Percentiles rank a stretch among this genome's conserved stretches.
Evolutionary conservation across 805 yeast genomes (phyloP).

Genomic region (Scheffersomyces amazonensis): DNA sequence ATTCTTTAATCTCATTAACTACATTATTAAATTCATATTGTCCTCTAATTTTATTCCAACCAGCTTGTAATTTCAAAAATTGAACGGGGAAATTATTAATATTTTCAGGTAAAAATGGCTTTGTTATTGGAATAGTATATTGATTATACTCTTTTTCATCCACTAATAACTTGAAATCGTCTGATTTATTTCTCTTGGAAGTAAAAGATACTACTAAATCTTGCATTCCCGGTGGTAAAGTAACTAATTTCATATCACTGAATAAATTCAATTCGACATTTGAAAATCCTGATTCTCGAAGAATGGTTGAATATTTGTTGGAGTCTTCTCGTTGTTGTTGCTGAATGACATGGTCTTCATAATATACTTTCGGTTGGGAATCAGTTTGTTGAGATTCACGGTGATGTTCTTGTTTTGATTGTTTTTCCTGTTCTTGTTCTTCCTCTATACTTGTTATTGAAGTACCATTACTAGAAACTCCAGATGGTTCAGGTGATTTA

Average conservation of each 20-base stretch:
- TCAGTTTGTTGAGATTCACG: not conserved
- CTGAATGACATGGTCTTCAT: no score
- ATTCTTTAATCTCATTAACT: slow-evolving; percentile 24
- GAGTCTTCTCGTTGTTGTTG: not conserved
- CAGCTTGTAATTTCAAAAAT: slow-evolving; percentile 31
- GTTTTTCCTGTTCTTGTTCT: not conserved
- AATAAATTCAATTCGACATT: slow-evolving; percentile 31
- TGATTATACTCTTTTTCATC: slow-evolving; percentile 17
- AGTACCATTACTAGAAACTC: not conserved
- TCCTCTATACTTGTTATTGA: not conserved
- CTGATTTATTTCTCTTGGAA: slow-evolving; percentile 24
- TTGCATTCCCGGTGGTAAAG: slow-evolving; percentile 42
- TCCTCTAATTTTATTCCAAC: slow-evolving; percentile 41
- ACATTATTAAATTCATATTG: slow-evolving; percentile 30
- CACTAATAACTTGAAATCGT: slow-evolving; percentile 21
- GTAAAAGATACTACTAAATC: slow-evolving; percentile 38
- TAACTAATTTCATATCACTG: slow-evolving; percentile 30
- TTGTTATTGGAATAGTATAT: slow-evolving; percentile 25
- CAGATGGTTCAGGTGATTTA: slow-evolving; percentile 4
- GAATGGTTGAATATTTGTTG: not conserved
- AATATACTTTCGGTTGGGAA: not conserved
- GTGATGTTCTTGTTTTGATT: not conserved
- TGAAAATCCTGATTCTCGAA: slow-evolving; percentile 6
- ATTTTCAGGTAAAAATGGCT: slow-evolving; percentile 31
- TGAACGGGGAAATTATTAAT: slow-evolving; percentile 27